phyloP scores from a whole-genome alignment of 2,329 filamentous ascomycete species.

The Capronia coronata region DNA sequence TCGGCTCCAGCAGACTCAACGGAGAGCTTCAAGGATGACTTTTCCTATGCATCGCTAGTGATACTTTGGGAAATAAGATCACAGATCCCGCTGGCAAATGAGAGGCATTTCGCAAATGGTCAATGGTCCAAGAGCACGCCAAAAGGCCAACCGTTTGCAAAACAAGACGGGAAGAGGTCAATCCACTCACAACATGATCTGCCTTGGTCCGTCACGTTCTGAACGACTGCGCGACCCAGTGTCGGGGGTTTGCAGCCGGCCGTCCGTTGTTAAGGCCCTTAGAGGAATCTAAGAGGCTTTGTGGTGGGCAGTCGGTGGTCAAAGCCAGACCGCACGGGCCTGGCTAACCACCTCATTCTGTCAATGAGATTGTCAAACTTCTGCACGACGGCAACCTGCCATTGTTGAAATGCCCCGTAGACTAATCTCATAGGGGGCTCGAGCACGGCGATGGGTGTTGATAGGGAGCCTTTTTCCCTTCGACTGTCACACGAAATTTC shows the following conservation, averaged over 20 bases:
- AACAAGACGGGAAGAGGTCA: not conserved
- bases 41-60: too few species aligned
- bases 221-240: not conserved
- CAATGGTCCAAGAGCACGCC: not conserved
- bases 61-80: too few species aligned
- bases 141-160: not conserved
- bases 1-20: too few species aligned
- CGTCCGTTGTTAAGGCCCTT: not conserved
- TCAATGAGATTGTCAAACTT: constrained; percentile 1
- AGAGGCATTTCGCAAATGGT: not conserved
- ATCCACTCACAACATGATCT: not conserved
- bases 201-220: not conserved
- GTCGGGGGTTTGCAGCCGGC: not conserved
- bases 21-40: too few species aligned
- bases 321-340: constrained; percentile 8
- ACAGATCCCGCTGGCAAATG: not conserved
- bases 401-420: not conserved
- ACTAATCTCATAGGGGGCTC: constrained; percentile 1
- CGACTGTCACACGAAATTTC: not conserved
- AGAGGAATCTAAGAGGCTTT: not conserved
- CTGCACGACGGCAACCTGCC: not conserved
- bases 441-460: constrained; percentile 2
- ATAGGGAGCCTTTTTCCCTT: not conserved
- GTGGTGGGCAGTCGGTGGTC: constrained; percentile 3
- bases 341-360: constrained; percentile 9